phyloP scores from a whole-genome alignment of 306 rosid genomes.

The Quercus wislizeni region DNA sequence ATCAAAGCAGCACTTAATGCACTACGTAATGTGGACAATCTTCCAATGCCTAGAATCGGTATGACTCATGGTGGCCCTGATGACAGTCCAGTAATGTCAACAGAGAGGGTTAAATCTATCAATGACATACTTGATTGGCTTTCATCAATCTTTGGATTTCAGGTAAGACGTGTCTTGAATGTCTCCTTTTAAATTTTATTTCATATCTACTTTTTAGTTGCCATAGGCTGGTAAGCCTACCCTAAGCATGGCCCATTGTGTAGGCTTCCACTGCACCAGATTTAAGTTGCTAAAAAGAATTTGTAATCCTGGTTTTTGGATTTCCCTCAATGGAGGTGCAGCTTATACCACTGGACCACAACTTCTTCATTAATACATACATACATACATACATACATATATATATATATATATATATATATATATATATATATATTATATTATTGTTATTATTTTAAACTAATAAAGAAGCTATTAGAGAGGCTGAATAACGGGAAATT shows the following conservation, averaged over 20 bases:
- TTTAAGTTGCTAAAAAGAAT: slow-evolving; percentile 3
- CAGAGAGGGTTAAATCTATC: slow-evolving; percentile 57
- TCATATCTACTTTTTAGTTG: background rate
- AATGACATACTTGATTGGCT: slow-evolving; percentile 93
- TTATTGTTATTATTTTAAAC: background rate
- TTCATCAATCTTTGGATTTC: slow-evolving; percentile 79
- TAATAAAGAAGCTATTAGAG: background rate
- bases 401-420: background rate
- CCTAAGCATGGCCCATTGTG: background rate
- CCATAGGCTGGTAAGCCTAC: background rate
- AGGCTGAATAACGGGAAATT: background rate
- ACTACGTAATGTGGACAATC: slow-evolving; percentile 56
- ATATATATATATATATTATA: background rate
- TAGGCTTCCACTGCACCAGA: background rate
- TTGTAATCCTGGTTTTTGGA: background rate
- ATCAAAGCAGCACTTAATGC: slow-evolving; percentile 77
- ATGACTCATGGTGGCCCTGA: slow-evolving; percentile 23
- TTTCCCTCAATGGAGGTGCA: background rate
- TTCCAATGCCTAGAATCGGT: slow-evolving; percentile 68
- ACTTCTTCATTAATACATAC: background rate
- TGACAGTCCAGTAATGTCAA: slow-evolving; percentile 37
- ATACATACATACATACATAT: too few relatives aligned
- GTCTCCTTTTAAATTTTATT: slow-evolving; percentile 6
- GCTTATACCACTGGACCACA: slow-evolving; percentile 1
- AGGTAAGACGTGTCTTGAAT: slow-evolving; percentile 48